Evolutionary conservation across 2,329 filamentous ascomycete genomes (phyloP).

Genomic region (Trichoderma afroharzianum): DNA sequence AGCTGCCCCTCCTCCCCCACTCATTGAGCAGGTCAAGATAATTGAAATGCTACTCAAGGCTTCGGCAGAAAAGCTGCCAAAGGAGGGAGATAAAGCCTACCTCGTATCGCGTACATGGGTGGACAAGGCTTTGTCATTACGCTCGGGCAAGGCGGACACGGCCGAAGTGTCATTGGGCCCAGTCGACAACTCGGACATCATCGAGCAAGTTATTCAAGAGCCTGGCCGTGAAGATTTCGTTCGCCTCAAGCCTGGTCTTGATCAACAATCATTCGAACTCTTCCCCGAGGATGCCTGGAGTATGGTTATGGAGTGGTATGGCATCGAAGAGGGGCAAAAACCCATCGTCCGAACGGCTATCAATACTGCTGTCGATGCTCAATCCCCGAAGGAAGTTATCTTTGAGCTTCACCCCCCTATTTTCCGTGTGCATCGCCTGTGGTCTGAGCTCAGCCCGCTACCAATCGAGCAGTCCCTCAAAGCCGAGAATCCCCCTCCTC

Average conservation of each 20-base stretch:
- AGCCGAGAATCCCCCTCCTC: conserved; percentile 57
- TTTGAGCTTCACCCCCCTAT: conserved; percentile 84
- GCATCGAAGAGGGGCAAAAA: conserved; percentile 63
- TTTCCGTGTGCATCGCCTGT: conserved; percentile 79
- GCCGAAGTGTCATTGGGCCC: conserved; percentile 64
- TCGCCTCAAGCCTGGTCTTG: conserved; percentile 66
- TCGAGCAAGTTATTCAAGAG: conserved; percentile 57
- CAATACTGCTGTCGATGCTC: conserved; percentile 62
- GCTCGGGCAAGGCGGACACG: conserved; percentile 58
- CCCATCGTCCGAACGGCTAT: conserved; percentile 74
- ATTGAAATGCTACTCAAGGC: conserved; percentile 61
- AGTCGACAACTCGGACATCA: conserved; percentile 82
- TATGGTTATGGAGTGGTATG: conserved; percentile 77
- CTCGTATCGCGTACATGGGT: conserved; percentile 80
- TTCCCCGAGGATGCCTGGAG: conserved; percentile 80
- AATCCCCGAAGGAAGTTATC: conserved; percentile 60
- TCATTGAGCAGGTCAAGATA: conserved; percentile 63
- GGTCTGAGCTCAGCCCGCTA: conserved; percentile 55
- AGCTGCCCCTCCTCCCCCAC: conserved; percentile 31
- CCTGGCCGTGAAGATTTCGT: conserved; percentile 58
- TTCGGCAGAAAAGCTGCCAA: conserved; percentile 49
- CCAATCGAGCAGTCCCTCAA: conserved; percentile 57
- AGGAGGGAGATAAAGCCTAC: conserved; percentile 72
- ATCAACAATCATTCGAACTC: conserved; percentile 69
- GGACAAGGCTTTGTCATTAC: conserved; percentile 64